These are phyloP conservation scores for Trichoderma semiorbis DNA, from an alignment of 2,329 filamentous ascomycete genomes.

Conservation along the genomic window DNA sequence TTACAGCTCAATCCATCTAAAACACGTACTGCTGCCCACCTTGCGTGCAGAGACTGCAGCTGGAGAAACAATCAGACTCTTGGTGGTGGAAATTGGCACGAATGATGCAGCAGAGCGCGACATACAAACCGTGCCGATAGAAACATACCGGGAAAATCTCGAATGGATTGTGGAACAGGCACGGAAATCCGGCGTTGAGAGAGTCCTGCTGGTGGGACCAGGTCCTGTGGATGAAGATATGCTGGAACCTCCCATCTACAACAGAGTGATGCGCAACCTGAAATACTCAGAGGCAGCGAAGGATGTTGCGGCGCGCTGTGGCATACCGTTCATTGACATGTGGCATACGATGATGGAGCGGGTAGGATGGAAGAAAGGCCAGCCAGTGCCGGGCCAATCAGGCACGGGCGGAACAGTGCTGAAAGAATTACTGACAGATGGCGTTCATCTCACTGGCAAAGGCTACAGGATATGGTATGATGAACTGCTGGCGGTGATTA, in stretches of 20 bases:
- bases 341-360: neutral
- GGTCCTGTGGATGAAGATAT: slow-evolving; percentile 6
- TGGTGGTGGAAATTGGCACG: slow-evolving; percentile 6
- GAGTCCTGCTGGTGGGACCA: neutral
- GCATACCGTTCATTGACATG: slow-evolving; percentile 7
- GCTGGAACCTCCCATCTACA: neutral
- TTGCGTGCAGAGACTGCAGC: slow-evolving; percentile 4
- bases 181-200: neutral
- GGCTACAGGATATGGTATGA: slow-evolving; percentile 13
- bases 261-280: neutral
- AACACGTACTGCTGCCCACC: slow-evolving; percentile 3
- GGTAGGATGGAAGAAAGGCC: neutral
- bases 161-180: slow-evolving; percentile 6
- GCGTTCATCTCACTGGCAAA: neutral
- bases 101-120: neutral
- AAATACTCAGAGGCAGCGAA: neutral
- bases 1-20: slow-evolving; percentile 4
- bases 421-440: neutral
- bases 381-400: neutral
- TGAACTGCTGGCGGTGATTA: neutral
- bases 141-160: neutral
- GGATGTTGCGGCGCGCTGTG: neutral
- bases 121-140: slow-evolving; percentile 1
- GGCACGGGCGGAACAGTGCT: neutral
- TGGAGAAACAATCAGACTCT: slow-evolving; percentile 1